Evolutionary conservation across 495 filamentous ascomycete species (phyloP).

Genomic region (Cairneyella variabilis): DNA sequence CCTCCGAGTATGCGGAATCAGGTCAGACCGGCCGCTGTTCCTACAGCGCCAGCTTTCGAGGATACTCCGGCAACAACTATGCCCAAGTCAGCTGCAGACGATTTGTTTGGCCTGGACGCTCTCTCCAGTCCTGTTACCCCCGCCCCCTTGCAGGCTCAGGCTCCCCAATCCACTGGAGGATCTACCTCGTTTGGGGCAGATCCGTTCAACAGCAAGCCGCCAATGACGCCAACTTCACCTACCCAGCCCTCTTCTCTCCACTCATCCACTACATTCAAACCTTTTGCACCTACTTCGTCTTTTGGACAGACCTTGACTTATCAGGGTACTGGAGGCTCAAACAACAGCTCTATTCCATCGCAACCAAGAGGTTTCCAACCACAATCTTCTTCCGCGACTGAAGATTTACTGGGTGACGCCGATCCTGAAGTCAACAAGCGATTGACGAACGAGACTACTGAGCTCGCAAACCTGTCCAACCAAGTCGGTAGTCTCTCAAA

Average conservation of each 20-base stretch:
- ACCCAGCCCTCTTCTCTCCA: conserved; percentile 36
- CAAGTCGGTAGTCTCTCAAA: conserved; percentile 85
- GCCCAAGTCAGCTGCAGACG: conserved; percentile 78
- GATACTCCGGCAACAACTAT: conserved; percentile 45
- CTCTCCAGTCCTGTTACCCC: conserved; percentile 46
- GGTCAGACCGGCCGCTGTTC: conserved; percentile 44
- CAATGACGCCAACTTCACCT: conserved; percentile 49
- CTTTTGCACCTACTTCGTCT: conserved; percentile 84
- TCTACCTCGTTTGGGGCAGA: conserved; percentile 47
- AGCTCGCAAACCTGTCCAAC: conserved; percentile 95
- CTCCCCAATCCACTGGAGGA: conserved; percentile 68
- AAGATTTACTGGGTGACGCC: conserved; percentile 92
- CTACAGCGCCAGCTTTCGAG: conserved; percentile 48
- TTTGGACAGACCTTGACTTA: conserved; percentile 82
- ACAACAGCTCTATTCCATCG: conserved; percentile 38
- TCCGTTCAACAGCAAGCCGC: conserved; percentile 50
- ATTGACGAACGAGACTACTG: conserved; percentile 80
- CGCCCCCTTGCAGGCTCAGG: conserved; percentile 43
- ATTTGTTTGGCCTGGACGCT: conserved; percentile 85
- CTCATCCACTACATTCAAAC: conserved; percentile 65
- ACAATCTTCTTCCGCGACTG: conserved; percentile 54
- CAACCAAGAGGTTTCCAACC: conserved; percentile 28
- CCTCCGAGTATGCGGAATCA: conserved; percentile 85
- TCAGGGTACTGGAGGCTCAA: conserved; percentile 73
- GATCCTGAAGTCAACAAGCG: conserved; percentile 88